Percentiles rank a stretch among this genome's conserved stretches.
Conservation (phyloP, 2,329 filamentous ascomycete species). For the Blastomyces percursus region DNA sequence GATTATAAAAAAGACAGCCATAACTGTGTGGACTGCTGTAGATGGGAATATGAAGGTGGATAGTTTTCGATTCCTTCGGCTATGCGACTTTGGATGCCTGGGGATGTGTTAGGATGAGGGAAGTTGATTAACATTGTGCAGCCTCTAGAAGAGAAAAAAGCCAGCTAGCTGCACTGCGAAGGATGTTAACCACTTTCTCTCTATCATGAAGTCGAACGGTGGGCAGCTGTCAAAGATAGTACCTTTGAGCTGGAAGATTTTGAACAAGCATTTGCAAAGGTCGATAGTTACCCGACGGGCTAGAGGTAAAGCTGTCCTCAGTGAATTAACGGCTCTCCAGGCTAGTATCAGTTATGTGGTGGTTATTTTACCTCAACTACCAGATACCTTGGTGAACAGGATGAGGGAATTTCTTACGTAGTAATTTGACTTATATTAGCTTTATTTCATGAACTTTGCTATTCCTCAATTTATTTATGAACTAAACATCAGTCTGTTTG, state of each 20-base stretch:
- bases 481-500: background rate
- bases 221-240: constrained; percentile 28
- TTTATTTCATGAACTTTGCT: background rate
- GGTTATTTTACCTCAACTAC: background rate
- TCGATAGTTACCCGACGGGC: constrained; percentile 32
- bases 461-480: background rate
- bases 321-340: background rate
- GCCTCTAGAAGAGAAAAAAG: constrained; percentile 23
- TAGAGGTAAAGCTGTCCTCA: constrained; percentile 35
- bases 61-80: constrained; percentile 37
- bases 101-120: constrained; percentile 31
- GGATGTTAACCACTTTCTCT: constrained; percentile 30
- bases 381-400: background rate
- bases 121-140: constrained; percentile 32
- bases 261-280: constrained; percentile 30
- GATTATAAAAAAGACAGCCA: constrained; percentile 25
- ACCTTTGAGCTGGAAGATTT: constrained; percentile 33
- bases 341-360: background rate
- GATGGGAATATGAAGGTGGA: constrained; percentile 28
- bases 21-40: constrained; percentile 24
- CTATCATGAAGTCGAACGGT: constrained; percentile 33
- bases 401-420: background rate
- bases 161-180: constrained; percentile 20
- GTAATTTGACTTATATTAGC: background rate
- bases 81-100: constrained; percentile 35